Evolutionary conservation across 805 yeast species (phyloP), one percentile per base, ranked within the genome.

Genomic region (Kuraishia molischiana): DNA sequence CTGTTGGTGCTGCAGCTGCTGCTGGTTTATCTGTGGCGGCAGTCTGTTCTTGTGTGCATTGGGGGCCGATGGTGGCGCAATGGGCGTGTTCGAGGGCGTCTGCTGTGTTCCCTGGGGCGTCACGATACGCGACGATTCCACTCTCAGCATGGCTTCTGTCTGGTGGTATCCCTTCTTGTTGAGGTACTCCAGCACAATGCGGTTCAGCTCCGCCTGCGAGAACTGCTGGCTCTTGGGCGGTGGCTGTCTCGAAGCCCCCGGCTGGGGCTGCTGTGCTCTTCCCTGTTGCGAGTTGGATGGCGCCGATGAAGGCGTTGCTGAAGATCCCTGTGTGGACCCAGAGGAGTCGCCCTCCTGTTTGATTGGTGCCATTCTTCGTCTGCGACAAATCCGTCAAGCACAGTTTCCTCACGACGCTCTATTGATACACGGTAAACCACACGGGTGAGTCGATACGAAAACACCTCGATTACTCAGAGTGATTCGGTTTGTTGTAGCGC

Each of bases 111-210:
- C 61, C 10, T 78, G 62, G 5, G 74, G 70, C 1, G 72, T 64
- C 1, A 77, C 71, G 5, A 71, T 69, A 41, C 81, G 77, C 1
- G 85, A 69, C 45, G 81, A 74, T 56, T 92, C 99, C 43, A 87
- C 76, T 44, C 98, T 74, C 36, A 92, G 69, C 80, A 89, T 85
- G 2, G 95, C 87, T 56, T 92, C 99, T 0, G 98, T 90, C 47
- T 81, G 77, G 48, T 84, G 89, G 53, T 86, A 92, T 2, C 99
- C 99, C 56, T 89, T 87, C 52, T 92, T 90, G 56, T 79, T 83
- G 47, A 92, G 69, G 50, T 90, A 92, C 50, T 92, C 98, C 50
- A 92, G 67, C 24, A 92, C 97, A 52, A 92, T 85, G 44, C 92
- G 67, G 57, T 89, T 90, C 54, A 92, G 68, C 56, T 92, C 97